Evolutionary conservation across 768 basidiomycete genomes (phyloP), one percentile per base, ranked within the genome.

Genomic region (Naganishia antarctica): DNA sequence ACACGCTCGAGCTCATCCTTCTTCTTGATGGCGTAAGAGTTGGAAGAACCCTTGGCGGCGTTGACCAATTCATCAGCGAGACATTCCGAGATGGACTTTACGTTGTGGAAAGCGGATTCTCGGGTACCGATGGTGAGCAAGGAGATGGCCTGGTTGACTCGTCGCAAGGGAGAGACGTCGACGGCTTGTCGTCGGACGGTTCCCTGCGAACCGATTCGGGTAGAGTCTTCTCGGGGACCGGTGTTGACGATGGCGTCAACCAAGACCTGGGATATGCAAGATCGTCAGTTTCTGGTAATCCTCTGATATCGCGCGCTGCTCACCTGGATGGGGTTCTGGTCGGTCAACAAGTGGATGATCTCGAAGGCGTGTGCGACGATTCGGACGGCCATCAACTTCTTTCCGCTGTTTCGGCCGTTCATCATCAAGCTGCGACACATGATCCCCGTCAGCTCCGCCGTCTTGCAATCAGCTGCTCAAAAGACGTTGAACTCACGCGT

Each of bases 391-490:
- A 99, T 81, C 79, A 98, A 87, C 82, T 98, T 98, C 84, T 98
- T 97, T 78, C 96, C 96, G 82, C 93, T 98, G 87, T 98, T 99
- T 81, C 96, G 92, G 67, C 96, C 96, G 83, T 98, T 96, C 96
- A 99, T 99, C 96, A 99, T 99, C 79, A 99, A 81, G 80, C 91
- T 94, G 71, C 66, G 25, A 44, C 12, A 23, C 6, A 16, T 57
- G 18, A 8, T 18, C 49, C 4, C 29, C 12, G 50, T 47, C 47
- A 60, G 60, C 40, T 47, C 47, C 53, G 60, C 40, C 28, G 34
- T 13, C 18, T n/a, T 49, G 43, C 49, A 13, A n/a, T 23, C 18
- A n/a, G 12, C 16, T 50, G 44, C 48, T 23, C 34, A 12, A 8
- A 18, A 23, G 41, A 37, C 16, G n/a, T n/a, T 47, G 49, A 61